Base-by-base conservation (phyloP, 495 filamentous ascomycete genomes). In the Niebla homalea region DNA sequence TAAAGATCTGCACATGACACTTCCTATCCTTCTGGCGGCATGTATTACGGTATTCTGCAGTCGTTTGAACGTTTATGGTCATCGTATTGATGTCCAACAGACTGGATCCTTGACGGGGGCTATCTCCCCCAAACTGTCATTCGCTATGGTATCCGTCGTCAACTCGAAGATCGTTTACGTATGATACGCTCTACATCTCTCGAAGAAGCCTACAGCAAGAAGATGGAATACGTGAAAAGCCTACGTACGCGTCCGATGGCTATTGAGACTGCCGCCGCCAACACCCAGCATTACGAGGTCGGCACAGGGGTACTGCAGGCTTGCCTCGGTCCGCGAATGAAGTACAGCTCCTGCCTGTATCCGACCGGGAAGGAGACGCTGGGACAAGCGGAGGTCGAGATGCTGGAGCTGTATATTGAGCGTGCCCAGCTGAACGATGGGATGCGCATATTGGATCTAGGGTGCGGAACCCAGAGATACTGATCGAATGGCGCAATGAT, bases 201-300 rank as follows among this genome's bases (percentile, higher is more conserved):
- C 5, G 62, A 62, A 19, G 64, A 67, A 36, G 62, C 64, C 18
- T 74, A 73, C 50, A 63, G 60, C 50, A 62, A 64, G 43, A 84
- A 83, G 60, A 76, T 77, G 74, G 58, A 62, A 43, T 83, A 76
- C 51, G 63, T 83, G 20, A 59, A 74, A 41, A 59, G 65, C 15
- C 62, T 78, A 61, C 67, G 72, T 8, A 64, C 62, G 10, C 63
- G 72, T n/a, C 75, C 77, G 6, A 80, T 84, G 37, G 79, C 80
- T 29, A 69, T 82, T 58, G 77, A 81, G 61, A 78, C 76, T 3
- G 69, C 67, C 3, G 59, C 68, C 4, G 78, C 79, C 18, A 84
- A 83, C 60, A 57, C 72, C 48, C 78, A 83, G 67, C 80, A 84
- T 60, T 83, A 84, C 59, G 79, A 83, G 64, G 77, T 83, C 25